Conservation (phyloP, 2,329 filamentous ascomycete genomes). For the Diatrype stigma region DNA sequence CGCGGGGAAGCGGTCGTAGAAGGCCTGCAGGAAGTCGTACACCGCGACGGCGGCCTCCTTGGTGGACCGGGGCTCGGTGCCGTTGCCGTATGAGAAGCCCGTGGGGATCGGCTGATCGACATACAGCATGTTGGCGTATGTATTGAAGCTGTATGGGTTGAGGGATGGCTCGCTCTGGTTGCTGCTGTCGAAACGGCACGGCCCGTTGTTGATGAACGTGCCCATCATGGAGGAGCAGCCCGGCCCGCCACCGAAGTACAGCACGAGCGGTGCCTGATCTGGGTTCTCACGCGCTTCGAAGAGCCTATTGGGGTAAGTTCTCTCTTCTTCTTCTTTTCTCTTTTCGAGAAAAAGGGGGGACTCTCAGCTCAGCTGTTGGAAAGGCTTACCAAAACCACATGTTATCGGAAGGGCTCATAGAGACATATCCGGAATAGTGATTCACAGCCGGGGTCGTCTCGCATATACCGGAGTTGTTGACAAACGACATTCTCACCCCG, state of each 20-base stretch:
- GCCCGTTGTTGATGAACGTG: conserved; percentile 40
- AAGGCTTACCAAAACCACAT: conserved; percentile 38
- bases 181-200: conserved; percentile 37
- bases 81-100: conserved; percentile 38
- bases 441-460: conserved; percentile 47
- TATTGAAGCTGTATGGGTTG: conserved; percentile 42
- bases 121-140: conserved; percentile 39
- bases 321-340: too few relatives aligned
- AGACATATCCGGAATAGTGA: conserved; percentile 48
- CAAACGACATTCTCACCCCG: conserved; percentile 39
- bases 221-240: conserved; percentile 36
- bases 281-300: conserved; percentile 31
- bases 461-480: conserved; percentile 47
- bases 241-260: conserved; percentile 38
- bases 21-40: conserved; percentile 57
- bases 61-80: conserved; percentile 33
- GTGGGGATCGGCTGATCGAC: conserved; percentile 33
- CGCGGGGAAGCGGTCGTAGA: conserved; percentile 59
- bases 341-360: too few relatives aligned
- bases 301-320: conserved; percentile 27
- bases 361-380: too few relatives aligned
- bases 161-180: conserved; percentile 30
- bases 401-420: conserved; percentile 38
- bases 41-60: conserved; percentile 43
- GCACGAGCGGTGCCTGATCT: conserved; percentile 26